A percentile compares a stretch with the other conserved stretches of the same genome.
phyloP scores from a whole-genome alignment of 768 basidiomycete genomes.

The Termitomyces bulborhizus region DNA sequence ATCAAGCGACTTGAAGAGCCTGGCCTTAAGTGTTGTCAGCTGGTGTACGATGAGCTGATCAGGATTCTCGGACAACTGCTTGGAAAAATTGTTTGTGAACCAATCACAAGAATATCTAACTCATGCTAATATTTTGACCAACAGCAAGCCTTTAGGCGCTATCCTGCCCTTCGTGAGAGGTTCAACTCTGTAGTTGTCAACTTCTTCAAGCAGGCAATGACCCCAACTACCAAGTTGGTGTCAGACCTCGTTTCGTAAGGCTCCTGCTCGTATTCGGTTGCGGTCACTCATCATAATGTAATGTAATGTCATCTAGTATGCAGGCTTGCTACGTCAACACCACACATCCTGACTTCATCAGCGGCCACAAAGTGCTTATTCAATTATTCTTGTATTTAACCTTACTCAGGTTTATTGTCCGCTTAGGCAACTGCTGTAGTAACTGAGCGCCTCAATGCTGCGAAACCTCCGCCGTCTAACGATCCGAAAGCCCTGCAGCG shows the following conservation, averaged over 20 bases:
- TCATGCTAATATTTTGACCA: conserved; percentile 1
- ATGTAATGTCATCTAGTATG: conserved; percentile 50
- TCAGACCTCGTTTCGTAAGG: conserved; percentile 84
- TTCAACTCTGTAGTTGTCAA: conserved; percentile 95
- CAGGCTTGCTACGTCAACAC: conserved; percentile 99
- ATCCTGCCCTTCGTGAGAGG: conserved; percentile 92
- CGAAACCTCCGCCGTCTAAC: conserved; percentile 50
- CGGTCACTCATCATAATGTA: background rate
- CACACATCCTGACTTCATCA: conserved; percentile 97
- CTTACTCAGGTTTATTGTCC: background rate
- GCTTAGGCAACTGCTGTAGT: conserved; percentile 83
- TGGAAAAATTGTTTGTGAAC: conserved; percentile 64
- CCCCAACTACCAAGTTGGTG: conserved; percentile 92
- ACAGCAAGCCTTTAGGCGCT: conserved; percentile 94
- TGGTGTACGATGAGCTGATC: conserved; percentile 97
- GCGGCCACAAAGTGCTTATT: conserved; percentile 72
- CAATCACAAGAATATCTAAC: background rate
- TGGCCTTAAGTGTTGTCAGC: conserved; percentile 84
- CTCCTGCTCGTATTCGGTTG: background rate
- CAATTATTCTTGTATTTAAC: conserved; percentile 1
- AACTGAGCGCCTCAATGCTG: conserved; percentile 73
- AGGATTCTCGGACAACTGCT: conserved; percentile 91
- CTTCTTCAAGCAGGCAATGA: conserved; percentile 94
- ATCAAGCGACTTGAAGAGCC: conserved; percentile 97
- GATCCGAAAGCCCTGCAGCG: conserved; percentile 57